Conservation (phyloP, 768 basidiomycete genomes). For the Lentinula sp. region DNA sequence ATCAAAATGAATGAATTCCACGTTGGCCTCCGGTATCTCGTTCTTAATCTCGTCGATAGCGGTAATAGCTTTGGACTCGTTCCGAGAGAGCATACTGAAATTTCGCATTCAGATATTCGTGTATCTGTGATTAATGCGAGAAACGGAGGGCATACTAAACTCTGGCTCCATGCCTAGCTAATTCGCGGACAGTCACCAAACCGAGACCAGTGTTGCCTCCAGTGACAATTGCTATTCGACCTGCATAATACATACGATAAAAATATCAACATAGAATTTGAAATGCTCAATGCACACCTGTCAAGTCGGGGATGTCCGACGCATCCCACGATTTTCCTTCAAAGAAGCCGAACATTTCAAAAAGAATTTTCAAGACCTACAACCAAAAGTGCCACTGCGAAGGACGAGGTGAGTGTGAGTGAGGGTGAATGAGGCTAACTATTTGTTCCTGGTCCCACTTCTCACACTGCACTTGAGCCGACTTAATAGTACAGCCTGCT, state of each 20-base stretch:
- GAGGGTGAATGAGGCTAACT: no score
- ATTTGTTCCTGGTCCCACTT: no score
- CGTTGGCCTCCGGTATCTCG: background rate
- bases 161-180: constrained; percentile 4
- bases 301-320: background rate
- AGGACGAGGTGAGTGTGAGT: no score
- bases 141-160: background rate
- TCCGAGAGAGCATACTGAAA: background rate
- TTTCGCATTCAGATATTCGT: background rate
- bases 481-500: no score
- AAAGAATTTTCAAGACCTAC: no score
- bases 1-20: constrained; percentile 6
- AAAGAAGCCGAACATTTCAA: no score
- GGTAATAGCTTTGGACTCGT: background rate
- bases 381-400: no score
- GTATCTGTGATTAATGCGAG: no score
- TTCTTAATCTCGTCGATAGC: constrained; percentile 3
- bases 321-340: background rate
- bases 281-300: no score
- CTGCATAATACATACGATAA: background rate
- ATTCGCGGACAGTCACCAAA: background rate
- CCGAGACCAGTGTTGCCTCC: constrained; percentile 8
- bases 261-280: no score
- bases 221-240: constrained; percentile 5
- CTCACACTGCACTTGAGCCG: no score